Evolutionary conservation across 2,329 filamentous ascomycete species (phyloP).

Genomic region (Cladophialophora exuberans): DNA sequence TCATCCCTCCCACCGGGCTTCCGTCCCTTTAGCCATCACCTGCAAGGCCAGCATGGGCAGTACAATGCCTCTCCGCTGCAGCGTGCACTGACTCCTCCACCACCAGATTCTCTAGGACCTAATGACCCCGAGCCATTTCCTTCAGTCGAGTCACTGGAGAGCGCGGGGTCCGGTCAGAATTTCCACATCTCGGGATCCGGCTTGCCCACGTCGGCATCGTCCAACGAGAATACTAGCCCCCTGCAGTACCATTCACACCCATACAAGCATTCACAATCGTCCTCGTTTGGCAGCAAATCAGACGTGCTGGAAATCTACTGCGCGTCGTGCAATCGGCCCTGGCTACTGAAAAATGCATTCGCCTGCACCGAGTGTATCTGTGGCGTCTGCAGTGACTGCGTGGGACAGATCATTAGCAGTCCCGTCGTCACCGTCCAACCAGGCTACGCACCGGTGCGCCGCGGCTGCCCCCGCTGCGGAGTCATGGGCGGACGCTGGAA

Average conservation of each 20-base stretch:
- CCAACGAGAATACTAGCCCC: constrained; percentile 66
- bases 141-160: constrained; percentile 80
- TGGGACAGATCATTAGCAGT: constrained; percentile 54
- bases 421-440: constrained; percentile 40
- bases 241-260: constrained; percentile 40
- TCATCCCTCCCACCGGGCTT: constrained; percentile 66
- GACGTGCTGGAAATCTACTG: constrained; percentile 84
- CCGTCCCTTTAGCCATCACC: constrained; percentile 46
- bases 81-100: constrained; percentile 84
- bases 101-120: constrained; percentile 59
- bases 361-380: constrained; percentile 97
- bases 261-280: constrained; percentile 59
- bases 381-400: constrained; percentile 85
- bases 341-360: constrained; percentile 78
- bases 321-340: constrained; percentile 79
- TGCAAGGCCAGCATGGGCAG: constrained; percentile 42
- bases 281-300: constrained; percentile 47
- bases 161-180: constrained; percentile 61
- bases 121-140: constrained; percentile 79
- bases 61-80: constrained; percentile 91
- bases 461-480: constrained; percentile 51
- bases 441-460: constrained; percentile 39
- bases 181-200: constrained; percentile 71
- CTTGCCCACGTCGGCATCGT: constrained; percentile 63
- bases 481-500: constrained; percentile 53